Evolutionary conservation across 228 moss, liverwort and hornwort species (phyloP), one percentile per base, ranked within the genome.

Genomic region (Sphagnum fallax): DNA sequence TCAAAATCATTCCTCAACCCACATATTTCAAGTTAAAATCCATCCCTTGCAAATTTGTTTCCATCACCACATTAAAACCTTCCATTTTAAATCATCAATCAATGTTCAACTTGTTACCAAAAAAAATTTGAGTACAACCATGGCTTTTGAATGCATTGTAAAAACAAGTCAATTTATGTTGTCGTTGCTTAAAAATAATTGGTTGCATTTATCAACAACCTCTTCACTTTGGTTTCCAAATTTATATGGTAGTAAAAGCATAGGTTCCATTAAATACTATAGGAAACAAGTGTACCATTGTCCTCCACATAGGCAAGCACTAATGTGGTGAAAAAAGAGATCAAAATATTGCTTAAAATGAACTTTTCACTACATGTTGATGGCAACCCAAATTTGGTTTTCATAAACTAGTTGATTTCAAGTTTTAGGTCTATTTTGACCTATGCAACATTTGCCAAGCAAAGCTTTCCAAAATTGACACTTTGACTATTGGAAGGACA

Each of bases 241-340:
- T 32, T 32, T 93, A 88, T 74, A 79, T 89, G 47, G 92, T 90
- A 66, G 88, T 88, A 60, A 88, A 91, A 65, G 90, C 77, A 68
- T 67, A 81, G 7, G 88, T 86, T 61, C 91, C 91, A 79, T 80
- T 89, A 12, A 91, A 84, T 58, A 93, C 97, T 76, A 85, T 90
- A 4, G 93, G 97, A 90, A 72, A 90, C 81, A 8, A 98, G 87
- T 58, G 93, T 93, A 63, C 97, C 97, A 51, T 76, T 76, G 69
- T 98, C 93, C 70, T 93, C 85, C 48, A 93, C 97, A 79, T 93
- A 98, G 47, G 93, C 93, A 15, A 86, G 76, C 53, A 98, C 93
- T 65, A 98, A 79, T 75, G 93, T 93, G 16, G 85, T 70, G 76
- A 92, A 90, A 13, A 93, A 73, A 53, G 91, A 88, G 58, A 88